Percentiles rank a stretch among this genome's conserved stretches.
These are phyloP conservation scores for Haematococcus lacustris DNA, from an alignment of 139 green algal species.

Conservation along the genomic window DNA sequence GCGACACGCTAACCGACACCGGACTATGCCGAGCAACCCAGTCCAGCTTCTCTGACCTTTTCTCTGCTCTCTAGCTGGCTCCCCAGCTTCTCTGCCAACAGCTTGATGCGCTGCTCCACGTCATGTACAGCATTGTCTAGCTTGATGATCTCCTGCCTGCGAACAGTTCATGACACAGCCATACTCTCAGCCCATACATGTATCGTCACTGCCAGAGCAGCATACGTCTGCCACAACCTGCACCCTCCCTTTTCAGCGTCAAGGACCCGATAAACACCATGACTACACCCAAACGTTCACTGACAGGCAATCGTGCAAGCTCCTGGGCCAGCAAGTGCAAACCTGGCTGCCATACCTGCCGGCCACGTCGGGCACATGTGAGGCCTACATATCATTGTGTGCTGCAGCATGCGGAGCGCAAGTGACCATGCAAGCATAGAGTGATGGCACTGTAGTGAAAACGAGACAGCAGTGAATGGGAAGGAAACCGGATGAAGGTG, in stretches of 20 bases:
- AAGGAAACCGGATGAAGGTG: no score
- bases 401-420: no score
- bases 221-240: neutral
- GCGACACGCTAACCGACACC: neutral
- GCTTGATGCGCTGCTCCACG: neutral
- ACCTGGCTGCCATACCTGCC: no score
- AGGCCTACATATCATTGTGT: no score
- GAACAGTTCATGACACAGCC: neutral
- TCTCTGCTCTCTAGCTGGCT: slow-evolving; percentile 1
- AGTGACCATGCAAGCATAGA: no score
- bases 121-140: neutral
- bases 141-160: neutral
- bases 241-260: neutral
- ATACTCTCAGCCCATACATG: neutral
- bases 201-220: neutral
- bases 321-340: no score
- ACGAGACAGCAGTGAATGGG: no score
- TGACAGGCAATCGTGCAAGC: neutral
- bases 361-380: no score
- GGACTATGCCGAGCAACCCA: no score
- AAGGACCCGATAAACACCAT: neutral
- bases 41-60: neutral
- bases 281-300: neutral
- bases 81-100: neutral
- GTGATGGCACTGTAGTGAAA: no score